These are phyloP conservation scores for Fagopyrum homotropicum DNA, from an alignment of 148 eudicot species.

Conservation along the genomic window DNA sequence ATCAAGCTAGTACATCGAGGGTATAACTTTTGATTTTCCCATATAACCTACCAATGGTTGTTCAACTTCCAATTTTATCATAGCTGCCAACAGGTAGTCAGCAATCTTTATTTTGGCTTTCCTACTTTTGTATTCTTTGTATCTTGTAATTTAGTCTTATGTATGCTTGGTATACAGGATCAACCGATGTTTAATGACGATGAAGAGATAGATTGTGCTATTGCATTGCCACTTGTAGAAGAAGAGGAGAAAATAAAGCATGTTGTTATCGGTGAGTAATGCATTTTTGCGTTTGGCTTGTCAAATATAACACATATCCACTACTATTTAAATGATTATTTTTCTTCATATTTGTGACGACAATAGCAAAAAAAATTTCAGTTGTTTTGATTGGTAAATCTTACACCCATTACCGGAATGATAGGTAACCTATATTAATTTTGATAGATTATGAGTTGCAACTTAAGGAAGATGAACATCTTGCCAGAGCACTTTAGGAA, in stretches of 20 bases:
- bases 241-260: constrained; percentile 38
- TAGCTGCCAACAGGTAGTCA: neutral
- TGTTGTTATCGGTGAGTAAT: constrained; percentile 36
- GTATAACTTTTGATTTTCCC: constrained; percentile 21
- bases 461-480: constrained; percentile 65
- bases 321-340: neutral
- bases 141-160: neutral
- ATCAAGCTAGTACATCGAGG: constrained; percentile 53
- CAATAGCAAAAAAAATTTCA: no score
- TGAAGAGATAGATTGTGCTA: constrained; percentile 70
- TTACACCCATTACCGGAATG: neutral
- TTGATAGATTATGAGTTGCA: constrained; percentile 44
- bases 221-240: constrained; percentile 62
- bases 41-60: neutral
- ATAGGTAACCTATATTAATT: neutral
- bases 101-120: neutral
- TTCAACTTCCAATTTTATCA: neutral
- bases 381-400: neutral
- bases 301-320: neutral
- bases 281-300: no score
- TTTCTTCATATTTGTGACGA: neutral
- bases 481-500: constrained; percentile 72
- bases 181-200: constrained; percentile 27
- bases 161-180: constrained; percentile 23
- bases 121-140: neutral